Evolutionary conservation across 2,329 filamentous ascomycete species (phyloP).

Genomic region (Aspergillus caelatus): DNA sequence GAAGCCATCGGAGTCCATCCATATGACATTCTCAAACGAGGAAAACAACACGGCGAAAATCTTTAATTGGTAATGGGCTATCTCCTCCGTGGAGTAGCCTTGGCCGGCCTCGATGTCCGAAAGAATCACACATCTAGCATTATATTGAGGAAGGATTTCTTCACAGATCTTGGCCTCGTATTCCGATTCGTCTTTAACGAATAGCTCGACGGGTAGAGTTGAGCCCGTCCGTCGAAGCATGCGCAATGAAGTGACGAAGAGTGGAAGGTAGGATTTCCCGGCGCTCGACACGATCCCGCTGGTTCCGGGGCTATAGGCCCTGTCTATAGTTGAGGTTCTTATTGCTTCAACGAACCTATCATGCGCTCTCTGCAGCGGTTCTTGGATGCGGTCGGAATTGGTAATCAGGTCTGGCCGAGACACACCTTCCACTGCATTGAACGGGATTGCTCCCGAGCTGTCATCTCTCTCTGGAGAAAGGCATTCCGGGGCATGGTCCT

Average conservation of each 20-base stretch:
- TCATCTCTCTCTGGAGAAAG: not conserved
- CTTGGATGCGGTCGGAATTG: not conserved
- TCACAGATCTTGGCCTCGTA: constrained; percentile 46
- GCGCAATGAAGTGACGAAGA: constrained; percentile 54
- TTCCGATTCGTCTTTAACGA: constrained; percentile 42
- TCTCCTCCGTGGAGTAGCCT: not conserved
- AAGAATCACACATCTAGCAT: constrained; percentile 47
- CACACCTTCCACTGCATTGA: not conserved
- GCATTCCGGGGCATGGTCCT: not conserved
- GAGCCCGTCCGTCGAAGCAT: constrained; percentile 57
- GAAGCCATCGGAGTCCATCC: constrained; percentile 62
- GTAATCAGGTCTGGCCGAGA: not conserved
- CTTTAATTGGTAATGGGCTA: constrained; percentile 57
- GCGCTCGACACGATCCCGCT: constrained; percentile 58
- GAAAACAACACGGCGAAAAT: constrained; percentile 61
- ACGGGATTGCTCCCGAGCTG: not conserved
- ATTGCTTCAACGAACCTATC: not conserved
- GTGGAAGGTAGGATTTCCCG: constrained; percentile 51
- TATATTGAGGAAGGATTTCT: constrained; percentile 41
- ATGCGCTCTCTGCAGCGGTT: not conserved
- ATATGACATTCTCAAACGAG: constrained; percentile 61
- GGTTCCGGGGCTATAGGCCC: constrained; percentile 38
- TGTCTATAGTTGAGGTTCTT: not conserved
- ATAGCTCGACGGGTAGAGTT: constrained; percentile 52
- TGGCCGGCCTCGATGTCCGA: constrained; percentile 47